A percentile compares a stretch with the other conserved stretches of the same genome.
These are phyloP conservation scores for Bipolaris sorokiniana DNA, from an alignment of 2,329 filamentous ascomycete genomes.

Conservation along the genomic window DNA sequence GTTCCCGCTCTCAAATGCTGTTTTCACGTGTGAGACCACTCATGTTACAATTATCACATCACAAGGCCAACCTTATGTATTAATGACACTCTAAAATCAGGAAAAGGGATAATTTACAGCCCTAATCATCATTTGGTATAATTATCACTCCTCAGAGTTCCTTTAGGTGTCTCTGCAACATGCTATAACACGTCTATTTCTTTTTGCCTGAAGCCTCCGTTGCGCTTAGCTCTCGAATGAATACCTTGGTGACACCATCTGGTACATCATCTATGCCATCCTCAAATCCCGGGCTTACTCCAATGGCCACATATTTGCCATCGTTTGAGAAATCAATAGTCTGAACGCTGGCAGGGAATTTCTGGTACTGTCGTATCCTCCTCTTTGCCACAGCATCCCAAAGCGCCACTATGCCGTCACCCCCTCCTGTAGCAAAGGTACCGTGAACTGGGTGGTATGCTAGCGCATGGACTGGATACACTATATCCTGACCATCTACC, in stretches of 20 bases:
- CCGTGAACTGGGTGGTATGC: slow-evolving; percentile 83
- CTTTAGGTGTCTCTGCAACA: neutral
- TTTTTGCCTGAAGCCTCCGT: slow-evolving; percentile 87
- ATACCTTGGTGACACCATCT: slow-evolving; percentile 73
- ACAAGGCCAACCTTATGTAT: neutral
- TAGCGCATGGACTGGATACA: slow-evolving; percentile 90
- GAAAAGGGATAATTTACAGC: neutral
- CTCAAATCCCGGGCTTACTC: slow-evolving; percentile 85
- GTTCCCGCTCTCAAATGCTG: neutral
- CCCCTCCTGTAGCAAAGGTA: slow-evolving; percentile 87
- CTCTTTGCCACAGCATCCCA: slow-evolving; percentile 94
- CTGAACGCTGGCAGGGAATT: slow-evolving; percentile 78
- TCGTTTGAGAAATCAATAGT: slow-evolving; percentile 78
- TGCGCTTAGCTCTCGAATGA: slow-evolving; percentile 82
- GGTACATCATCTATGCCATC: slow-evolving; percentile 82
- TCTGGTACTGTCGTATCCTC: slow-evolving; percentile 86
- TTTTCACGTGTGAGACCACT: neutral
- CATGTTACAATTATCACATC: neutral
- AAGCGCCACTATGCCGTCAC: slow-evolving; percentile 87
- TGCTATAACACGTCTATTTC: slow-evolving; percentile 53
- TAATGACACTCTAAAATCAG: neutral
- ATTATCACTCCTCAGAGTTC: neutral
- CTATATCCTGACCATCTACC: slow-evolving; percentile 73
- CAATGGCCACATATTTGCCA: slow-evolving; percentile 79
- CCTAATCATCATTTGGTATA: slow-evolving; percentile 3